These are phyloP conservation scores for Botryotinia convoluta DNA, from an alignment of 2,329 filamentous ascomycete genomes.

Conservation along the genomic window DNA sequence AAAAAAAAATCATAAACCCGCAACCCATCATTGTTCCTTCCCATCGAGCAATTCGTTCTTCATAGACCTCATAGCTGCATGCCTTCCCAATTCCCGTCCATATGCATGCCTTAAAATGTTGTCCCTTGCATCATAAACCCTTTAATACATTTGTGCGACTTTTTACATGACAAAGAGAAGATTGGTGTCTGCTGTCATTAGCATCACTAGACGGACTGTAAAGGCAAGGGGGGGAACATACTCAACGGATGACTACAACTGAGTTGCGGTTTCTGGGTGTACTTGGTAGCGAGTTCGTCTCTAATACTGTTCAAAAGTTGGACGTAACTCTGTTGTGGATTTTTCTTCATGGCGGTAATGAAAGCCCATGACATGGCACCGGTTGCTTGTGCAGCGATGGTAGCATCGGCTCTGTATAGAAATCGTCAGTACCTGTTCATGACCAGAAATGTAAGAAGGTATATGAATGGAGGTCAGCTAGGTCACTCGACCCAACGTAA, in stretches of 20 bases:
- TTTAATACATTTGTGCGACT: constrained; percentile 17
- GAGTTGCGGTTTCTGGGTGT: constrained; percentile 91
- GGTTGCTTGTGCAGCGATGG: constrained; percentile 79
- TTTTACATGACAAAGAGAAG: constrained; percentile 60
- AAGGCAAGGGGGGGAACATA: constrained; percentile 43
- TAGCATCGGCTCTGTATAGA: constrained; percentile 73
- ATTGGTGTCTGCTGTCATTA: constrained; percentile 52
- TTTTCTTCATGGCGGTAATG: constrained; percentile 85
- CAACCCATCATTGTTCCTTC: not conserved
- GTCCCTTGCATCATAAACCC: constrained; percentile 6
- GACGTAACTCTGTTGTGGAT: constrained; percentile 93
- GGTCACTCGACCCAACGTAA: constrained; percentile 36
- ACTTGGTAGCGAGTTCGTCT: constrained; percentile 81
- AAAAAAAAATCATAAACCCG: not conserved
- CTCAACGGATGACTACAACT: constrained; percentile 94
- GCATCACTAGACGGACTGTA: constrained; percentile 10
- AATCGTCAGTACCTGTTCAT: constrained; percentile 15
- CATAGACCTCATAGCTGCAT: not conserved
- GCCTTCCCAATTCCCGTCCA: constrained; percentile 1
- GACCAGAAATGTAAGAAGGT: not conserved
- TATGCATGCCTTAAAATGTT: constrained; percentile 6
- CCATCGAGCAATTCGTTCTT: not conserved
- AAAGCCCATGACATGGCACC: constrained; percentile 99
- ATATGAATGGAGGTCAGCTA: constrained; percentile 2
- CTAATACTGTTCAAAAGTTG: constrained; percentile 94